Evolutionary conservation across 2,329 filamentous ascomycete species (phyloP), one percentile per base, ranked within the genome.

Genomic region (Paecilomyces formosus): DNA sequence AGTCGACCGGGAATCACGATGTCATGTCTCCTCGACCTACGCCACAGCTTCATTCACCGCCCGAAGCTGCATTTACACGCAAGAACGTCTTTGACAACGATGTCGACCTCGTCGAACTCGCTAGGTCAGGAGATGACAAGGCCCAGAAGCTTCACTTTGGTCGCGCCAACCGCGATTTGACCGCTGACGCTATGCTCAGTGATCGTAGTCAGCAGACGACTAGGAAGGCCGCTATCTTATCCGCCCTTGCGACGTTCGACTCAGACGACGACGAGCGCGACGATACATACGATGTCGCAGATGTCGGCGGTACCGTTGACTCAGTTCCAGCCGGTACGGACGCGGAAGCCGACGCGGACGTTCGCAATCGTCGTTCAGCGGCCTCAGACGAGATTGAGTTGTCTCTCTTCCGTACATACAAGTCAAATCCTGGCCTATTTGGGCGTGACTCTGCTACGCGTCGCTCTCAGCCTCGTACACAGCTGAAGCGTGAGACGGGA

Each of bases 261-360:
- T 88, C 88, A 0, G 93, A 97, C 66, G 94, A 97, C 64, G 94
- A 99, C 71, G 94, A 99, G 76, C 85, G 92, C 35, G 94, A 99
- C 72, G 94, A 99, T 72, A 97, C 93, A 0, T 99, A 99, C 70
- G 94, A 99, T 67, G 85, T 88, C 1, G 90, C 86, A 55, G 94
- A 97, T 68, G 91, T 97, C 1, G 94, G 94, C 35, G 92, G 93
- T 22, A 90, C 89, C 0, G 86, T 97, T 2, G 92, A 96, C 65
- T 80, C 82, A 18, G 75, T 76, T 3, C 72, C 71, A 2, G 64
- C 77, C 1, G 79, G 72, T 52, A 68, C 77, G 53, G 80, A 80
- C 50, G 64, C 65, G 11, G 80, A 82, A 53, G 73, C 83, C 5
- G 80, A 85, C n/a, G 79, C 82, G 35, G 83, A 85, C 55, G 80